Evolutionary conservation across 148 eudicot species (phyloP), one percentile per base, ranked within the genome.

Genomic region (Amaranthus hypochondriacus): DNA sequence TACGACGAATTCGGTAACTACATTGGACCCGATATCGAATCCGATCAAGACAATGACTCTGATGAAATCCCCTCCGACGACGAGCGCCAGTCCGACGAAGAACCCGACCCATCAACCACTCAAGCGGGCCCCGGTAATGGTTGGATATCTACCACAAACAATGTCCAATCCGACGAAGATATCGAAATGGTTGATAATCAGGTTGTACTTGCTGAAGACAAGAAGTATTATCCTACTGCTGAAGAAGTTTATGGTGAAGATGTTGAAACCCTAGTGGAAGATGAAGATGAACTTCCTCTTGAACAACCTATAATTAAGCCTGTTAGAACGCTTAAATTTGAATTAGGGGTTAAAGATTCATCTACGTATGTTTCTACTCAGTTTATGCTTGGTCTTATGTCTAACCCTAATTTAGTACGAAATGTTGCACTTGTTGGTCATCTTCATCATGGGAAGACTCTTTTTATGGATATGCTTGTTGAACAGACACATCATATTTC

Each of bases 1-100:
- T 96, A 96, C 73, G 99, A 96, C 78, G 99, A 96, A 73, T 96
- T 96, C 73, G 99, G 99, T 52, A 96, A 96, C 90, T 96, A 96
- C 78, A 92, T 96, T 44, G 99, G 99, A 14, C 99, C 99, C 0
- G 99, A 96, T 68, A 92, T 96, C 56, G 94, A 92, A 73, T 95
- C 98, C 69, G 99, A 92, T 72, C 81, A 79, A 67, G 97, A 92
- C 72, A 89, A 84, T 48, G 90, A 86, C 21, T 87, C 97, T 3
- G 93, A 84, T 70, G 90, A 87, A 71, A 77, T 46, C 9, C 39
- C 59, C 50, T 54, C 67, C 67, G 64, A 85, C 75, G 82, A 92
- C 60, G 97, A 53, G 9, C 70, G 57, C 48, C 21, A 63, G 50
- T 56, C 74, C 66, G 74, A 69, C 44, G 69, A 62, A 46, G 74